These are phyloP conservation scores for Mortierella sp. DNA, from an alignment of 371 early-diverging fungal species.

Conservation along the genomic window DNA sequence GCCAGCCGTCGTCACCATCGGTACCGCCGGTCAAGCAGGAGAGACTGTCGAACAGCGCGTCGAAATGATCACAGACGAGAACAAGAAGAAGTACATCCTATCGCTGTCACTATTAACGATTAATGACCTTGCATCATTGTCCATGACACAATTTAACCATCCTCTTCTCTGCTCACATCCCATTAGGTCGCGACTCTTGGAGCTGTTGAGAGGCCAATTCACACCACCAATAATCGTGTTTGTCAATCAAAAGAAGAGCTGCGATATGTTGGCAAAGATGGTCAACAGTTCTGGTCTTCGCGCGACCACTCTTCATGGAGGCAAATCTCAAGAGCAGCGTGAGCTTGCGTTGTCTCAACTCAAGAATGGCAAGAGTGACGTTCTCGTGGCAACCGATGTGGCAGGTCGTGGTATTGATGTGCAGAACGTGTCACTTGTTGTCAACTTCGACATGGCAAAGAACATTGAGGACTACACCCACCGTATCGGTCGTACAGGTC, in stretches of 20 bases:
- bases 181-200: constrained; percentile 76
- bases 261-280: constrained; percentile 78
- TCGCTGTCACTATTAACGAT: too few relatives aligned
- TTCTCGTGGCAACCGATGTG: constrained; percentile 96
- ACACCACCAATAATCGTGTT: constrained; percentile 95
- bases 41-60: constrained; percentile 94
- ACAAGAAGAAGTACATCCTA: constrained; percentile 75
- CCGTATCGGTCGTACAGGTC: constrained; percentile 98
- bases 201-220: constrained; percentile 74
- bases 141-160: too few relatives aligned
- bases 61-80: constrained; percentile 91
- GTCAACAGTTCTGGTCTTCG: constrained; percentile 77
- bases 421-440: constrained; percentile 94
- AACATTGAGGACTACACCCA: constrained; percentile 98
- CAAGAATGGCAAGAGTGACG: constrained; percentile 79
- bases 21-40: constrained; percentile 96
- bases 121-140: neutral
- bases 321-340: constrained; percentile 96
- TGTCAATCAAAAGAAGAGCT: constrained; percentile 94
- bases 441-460: constrained; percentile 99
- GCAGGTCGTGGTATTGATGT: constrained; percentile 99
- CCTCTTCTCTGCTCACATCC: neutral
- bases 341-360: constrained; percentile 77
- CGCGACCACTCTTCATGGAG: constrained; percentile 91
- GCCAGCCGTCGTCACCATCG: constrained; percentile 97